Base-by-base conservation (phyloP, 192 early-diverging fungal genomes). In the Coemansia furcata region DNA sequence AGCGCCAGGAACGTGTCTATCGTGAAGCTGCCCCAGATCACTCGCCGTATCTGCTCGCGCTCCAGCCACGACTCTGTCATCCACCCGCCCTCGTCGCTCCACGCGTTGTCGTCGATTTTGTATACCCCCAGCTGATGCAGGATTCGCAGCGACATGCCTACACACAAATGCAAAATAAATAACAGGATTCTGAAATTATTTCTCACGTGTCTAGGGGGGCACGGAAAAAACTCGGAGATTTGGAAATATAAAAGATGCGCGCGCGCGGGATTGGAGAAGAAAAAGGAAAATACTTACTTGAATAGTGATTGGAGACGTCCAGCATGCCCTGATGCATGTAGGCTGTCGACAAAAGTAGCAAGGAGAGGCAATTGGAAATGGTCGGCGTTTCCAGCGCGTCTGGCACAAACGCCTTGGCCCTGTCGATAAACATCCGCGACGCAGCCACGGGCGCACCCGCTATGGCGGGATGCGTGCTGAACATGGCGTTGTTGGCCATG, bases 221-320 rank as follows among this genome's bases (percentile, higher is more conserved):
- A 6, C 52, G 65, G 54, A 59, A 66, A 66, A 55, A 58, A 26
- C 38, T 58, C 50, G 55, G 65, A 32, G 40, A 36, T 42, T 26
- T 33, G 32, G 32, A 8, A n/a, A 19, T 21, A 43, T 42, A 11
- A 35, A 37, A 37, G 4, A 33, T 30, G 39, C 36, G 26, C n/a
- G n/a, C n/a, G n/a, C n/a, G n/a, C n/a, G n/a, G n/a, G 36, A n/a
- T 36, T 42, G 33, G 21, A n/a, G n/a, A n/a, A n/a, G n/a, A n/a
- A n/a, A n/a, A n/a, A n/a, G n/a, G n/a, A n/a, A n/a, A n/a, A n/a
- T 55, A 80, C 77, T 80, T 75, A 80, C 78, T 69, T 6, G 73
- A 75, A 55, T 75, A 80, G 62, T 75, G 78, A 66, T 73, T 74
- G 7, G 78, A 63, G 0, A 75, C 73, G 21, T 68, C 69, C 7